Evolutionary conservation across 805 yeast species (phyloP).

Genomic region (Candida sanyiensis): DNA sequence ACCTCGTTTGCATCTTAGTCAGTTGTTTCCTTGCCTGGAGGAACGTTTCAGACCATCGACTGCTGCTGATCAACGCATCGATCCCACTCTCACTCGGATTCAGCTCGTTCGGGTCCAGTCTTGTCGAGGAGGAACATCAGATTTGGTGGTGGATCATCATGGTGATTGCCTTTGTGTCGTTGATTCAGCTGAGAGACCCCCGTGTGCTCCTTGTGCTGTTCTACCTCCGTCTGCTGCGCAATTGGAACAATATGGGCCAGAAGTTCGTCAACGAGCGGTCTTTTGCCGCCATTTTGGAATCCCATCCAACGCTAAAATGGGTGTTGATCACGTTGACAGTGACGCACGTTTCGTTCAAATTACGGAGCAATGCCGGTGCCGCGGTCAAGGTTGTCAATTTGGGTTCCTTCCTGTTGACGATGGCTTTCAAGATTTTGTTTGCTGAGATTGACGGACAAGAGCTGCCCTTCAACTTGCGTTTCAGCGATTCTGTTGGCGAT

Average conservation of each 20-base stretch:
- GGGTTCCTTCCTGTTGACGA: background rate
- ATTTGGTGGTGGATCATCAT: constrained; percentile 78
- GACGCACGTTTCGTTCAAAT: background rate
- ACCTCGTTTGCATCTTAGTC: constrained; percentile 13
- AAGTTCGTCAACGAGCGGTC: constrained; percentile 43
- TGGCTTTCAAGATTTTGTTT: constrained; percentile 5
- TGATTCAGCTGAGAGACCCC: constrained; percentile 1
- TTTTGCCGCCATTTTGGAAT: constrained; percentile 1
- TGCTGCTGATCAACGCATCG: background rate
- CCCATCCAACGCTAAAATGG: constrained; percentile 40
- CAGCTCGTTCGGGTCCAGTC: constrained; percentile 77
- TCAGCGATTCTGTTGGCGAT: constrained; percentile 3
- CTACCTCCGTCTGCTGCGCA: constrained; percentile 52
- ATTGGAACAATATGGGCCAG: constrained; percentile 91
- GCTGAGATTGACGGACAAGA: constrained; percentile 10
- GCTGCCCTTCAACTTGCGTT: constrained; percentile 6
- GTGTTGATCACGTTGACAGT: constrained; percentile 26
- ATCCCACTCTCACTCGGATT: constrained; percentile 36
- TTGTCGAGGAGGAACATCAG: constrained; percentile 95
- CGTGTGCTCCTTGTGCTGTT: constrained; percentile 4
- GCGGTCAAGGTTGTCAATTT: constrained; percentile 3
- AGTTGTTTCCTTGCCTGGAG: constrained; percentile 4
- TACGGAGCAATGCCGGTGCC: constrained; percentile 4
- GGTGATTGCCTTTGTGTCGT: constrained; percentile 1
- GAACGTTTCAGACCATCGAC: background rate